Evolutionary conservation across 2,329 filamentous ascomycete genomes (phyloP), one percentile per base, ranked within the genome.

Genomic region (Lecanosticta acicola): DNA sequence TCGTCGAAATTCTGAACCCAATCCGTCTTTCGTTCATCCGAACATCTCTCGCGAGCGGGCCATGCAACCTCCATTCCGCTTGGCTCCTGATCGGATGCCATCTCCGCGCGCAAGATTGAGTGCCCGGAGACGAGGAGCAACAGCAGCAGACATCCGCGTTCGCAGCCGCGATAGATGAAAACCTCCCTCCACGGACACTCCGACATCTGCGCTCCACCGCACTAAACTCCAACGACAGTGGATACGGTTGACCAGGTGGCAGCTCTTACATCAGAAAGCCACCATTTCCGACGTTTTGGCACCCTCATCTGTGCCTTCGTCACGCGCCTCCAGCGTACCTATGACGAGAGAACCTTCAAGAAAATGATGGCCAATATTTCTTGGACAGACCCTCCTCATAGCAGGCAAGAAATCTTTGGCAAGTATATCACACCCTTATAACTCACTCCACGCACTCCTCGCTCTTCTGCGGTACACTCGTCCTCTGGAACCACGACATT

Each of bases 261-360:
- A 51, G 45, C 43, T 37, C 39, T 51, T 51, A 48, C 49, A 54
- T 51, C 49, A 54, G 44, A 35, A 35, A 39, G 24, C 5, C 21
- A 45, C 36, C 21, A 34, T 45, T 37, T 39, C 51, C 51, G 43
- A 48, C 39, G 42, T 54, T 49, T 43, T 54, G 38, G 46, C 51
- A 51, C 14, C 11, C 11, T 29, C n/a, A n/a, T n/a, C 24, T 11
- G 24, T 29, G 24, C 39, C 29, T 48, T 41, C 40, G 46, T 49
- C 51, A 51, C 51, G 51, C 51, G 51, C 49, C 17, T 48, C 26
- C 37, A 18, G 39, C 36, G 35, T 43, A 46, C 42, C 38, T 54
- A 46, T 49, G 45, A 54, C 51, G 48, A n/a, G 51, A 41, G 40
- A 46, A 33, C 43, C 45, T 44, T 39, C 46, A 44, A 41, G 42